Conservation (phyloP, 345 rosid genomes). For the Arabis hirsuta region DNA sequence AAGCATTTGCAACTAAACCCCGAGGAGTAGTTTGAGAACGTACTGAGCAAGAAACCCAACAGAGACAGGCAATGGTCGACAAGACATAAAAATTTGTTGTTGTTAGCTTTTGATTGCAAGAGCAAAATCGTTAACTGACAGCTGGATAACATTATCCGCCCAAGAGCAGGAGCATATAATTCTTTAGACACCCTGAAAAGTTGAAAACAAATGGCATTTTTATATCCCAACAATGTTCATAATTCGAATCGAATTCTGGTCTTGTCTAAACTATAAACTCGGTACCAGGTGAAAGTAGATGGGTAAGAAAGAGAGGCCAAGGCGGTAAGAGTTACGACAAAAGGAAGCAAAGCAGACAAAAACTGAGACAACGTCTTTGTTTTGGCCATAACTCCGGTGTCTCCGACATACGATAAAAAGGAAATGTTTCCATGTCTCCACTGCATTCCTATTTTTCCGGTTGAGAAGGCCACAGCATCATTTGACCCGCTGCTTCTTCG, state of each 20-base stretch:
- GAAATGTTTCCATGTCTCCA: constrained; percentile 64
- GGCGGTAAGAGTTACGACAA: constrained; percentile 74
- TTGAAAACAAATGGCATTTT: neutral
- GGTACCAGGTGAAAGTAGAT: constrained; percentile 71
- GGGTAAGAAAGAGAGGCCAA: constrained; percentile 74
- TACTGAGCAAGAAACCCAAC: constrained; percentile 69
- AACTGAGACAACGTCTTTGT: constrained; percentile 54
- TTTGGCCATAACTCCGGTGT: constrained; percentile 39
- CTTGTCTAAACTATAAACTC: neutral
- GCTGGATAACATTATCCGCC: constrained; percentile 76
- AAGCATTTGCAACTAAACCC: constrained; percentile 70
- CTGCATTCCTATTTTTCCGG: constrained; percentile 66
- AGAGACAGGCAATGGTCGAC: constrained; percentile 69
- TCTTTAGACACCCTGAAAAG: constrained; percentile 78
- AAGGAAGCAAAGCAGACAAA: constrained; percentile 79
- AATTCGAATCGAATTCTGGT: neutral
- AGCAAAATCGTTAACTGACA: constrained; percentile 76
- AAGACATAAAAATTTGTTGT: neutral
- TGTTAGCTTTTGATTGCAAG: constrained; percentile 70
- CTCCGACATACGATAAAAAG: constrained; percentile 49
- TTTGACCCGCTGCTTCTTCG: constrained; percentile 37
- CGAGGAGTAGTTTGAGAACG: constrained; percentile 65
- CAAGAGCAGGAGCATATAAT: constrained; percentile 83
- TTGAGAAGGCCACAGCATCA: constrained; percentile 55
- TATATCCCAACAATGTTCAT: neutral